Evolutionary conservation across 345 rosid genomes (phyloP).

Genomic region (Aquilaria malaccensis): DNA sequence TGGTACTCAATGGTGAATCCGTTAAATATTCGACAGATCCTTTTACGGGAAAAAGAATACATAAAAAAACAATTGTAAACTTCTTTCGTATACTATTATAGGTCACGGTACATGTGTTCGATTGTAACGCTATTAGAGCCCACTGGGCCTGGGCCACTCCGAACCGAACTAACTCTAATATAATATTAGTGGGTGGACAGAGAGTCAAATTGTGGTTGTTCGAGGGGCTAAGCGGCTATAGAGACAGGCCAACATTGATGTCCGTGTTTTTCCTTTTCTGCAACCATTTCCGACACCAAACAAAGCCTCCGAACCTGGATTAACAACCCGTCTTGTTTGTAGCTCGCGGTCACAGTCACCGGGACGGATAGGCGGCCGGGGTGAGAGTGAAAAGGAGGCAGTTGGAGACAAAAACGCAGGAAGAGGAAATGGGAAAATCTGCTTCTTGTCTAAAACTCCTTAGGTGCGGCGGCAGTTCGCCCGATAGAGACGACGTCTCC

Average conservation of each 20-base stretch:
- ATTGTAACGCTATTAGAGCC: no score
- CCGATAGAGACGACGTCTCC: constrained; percentile 31
- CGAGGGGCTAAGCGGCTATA: no score
- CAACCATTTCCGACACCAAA: constrained; percentile 41
- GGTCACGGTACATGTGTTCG: no score
- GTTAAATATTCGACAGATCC: no score
- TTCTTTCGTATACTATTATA: no score
- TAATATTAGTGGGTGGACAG: no score
- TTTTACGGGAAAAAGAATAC: no score
- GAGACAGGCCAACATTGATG: constrained; percentile 19
- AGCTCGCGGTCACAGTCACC: not conserved
- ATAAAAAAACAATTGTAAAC: no score
- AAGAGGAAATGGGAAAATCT: constrained; percentile 27
- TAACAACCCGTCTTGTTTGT: constrained; percentile 13
- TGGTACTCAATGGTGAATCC: no score
- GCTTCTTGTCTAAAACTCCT: constrained; percentile 57
- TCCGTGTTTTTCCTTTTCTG: constrained; percentile 25
- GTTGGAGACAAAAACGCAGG: not conserved
- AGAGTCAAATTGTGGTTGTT: no score
- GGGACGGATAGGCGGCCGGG: constrained; percentile 1
- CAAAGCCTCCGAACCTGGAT: constrained; percentile 8
- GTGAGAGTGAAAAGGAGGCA: constrained; percentile 5
- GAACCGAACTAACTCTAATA: no score
- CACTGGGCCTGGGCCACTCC: no score
- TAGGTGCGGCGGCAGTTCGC: constrained; percentile 50